phyloP scores from a whole-genome alignment of 192 early-diverging fungal species.

The Phlyctochytrium arcticum region DNA sequence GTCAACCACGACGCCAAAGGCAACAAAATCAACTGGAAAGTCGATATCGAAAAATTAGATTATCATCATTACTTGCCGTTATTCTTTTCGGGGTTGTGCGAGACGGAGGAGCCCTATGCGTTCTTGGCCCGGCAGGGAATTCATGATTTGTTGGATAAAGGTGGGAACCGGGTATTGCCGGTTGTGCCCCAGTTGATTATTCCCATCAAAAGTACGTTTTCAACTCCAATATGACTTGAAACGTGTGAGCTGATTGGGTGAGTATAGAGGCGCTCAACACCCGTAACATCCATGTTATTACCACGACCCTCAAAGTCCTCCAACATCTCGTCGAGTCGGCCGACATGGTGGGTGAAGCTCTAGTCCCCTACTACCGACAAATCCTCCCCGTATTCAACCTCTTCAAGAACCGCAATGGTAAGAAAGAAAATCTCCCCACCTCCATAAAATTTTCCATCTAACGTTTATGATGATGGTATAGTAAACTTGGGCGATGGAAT shows the following conservation, averaged over 20 bases:
- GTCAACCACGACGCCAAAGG: constrained; percentile 63
- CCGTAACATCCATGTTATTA: constrained; percentile 60
- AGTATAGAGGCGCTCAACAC: constrained; percentile 59
- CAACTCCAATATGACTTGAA: no score
- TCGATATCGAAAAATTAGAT: constrained; percentile 63
- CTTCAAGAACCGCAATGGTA: constrained; percentile 65
- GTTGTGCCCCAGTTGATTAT: constrained; percentile 63
- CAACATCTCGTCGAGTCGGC: constrained; percentile 62
- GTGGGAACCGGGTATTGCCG: constrained; percentile 57
- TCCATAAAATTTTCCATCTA: no score
- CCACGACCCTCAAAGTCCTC: constrained; percentile 56
- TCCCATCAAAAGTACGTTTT: constrained; percentile 54
- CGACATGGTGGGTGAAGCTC: constrained; percentile 61
- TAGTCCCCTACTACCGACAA: constrained; percentile 62
- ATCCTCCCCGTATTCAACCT: constrained; percentile 61
- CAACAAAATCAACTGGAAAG: constrained; percentile 67
- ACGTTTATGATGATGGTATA: no score
- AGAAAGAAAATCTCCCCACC: not conserved
- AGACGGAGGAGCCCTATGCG: constrained; percentile 62
- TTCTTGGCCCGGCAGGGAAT: constrained; percentile 60
- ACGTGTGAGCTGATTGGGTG: not conserved
- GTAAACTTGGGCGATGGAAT: constrained; percentile 63
- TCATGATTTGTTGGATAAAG: constrained; percentile 59
- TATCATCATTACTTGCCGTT: constrained; percentile 64
- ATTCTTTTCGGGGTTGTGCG: constrained; percentile 62